Evolutionary conservation across 768 basidiomycete species (phyloP), one percentile per base, ranked within the genome.

Genomic region (Candolleomyces aberdarensis): DNA sequence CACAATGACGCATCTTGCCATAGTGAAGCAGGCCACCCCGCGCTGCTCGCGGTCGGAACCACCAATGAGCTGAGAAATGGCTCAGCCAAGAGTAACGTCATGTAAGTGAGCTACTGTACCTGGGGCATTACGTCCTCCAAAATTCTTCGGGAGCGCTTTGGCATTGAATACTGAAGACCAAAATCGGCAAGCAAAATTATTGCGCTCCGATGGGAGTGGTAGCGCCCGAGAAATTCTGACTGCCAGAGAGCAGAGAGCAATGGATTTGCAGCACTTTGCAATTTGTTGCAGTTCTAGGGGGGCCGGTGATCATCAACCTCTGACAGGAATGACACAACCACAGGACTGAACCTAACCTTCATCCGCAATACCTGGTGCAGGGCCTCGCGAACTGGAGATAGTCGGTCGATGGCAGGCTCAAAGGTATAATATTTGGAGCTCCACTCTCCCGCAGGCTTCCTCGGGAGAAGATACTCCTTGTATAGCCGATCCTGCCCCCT

Each of bases 101-200:
- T 26, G 26, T 26, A 26, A 1, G 26, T 26, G 26, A 26, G 26
- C 26, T 26, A 26, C 26, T 26, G 26, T 43, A 43, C 92, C 76
- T 94, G 92, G 20, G 92, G 92, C 79, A 94, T 82, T 50, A 93
- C 84, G 61, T 90, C 91, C 52, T 92, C 87, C 50, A 95, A 65
- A 54, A 93, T 79, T 60, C 78, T 80, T 63, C 75, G 78, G 59
- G 85, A 86, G 61, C 84, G 80, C 66, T 83, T 82, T 14, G 87
- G 82, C 82, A 93, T 85, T 15, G 86, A 88, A 68, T 90, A 88
- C 66, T 93, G 90, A 19, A 94, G 73, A 8, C 86, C 85, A 62
- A 91, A 74, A 66, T 95, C 93, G 1, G 93, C 92, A 19, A 94
- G 80, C 36, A 93, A 70, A 61, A 89, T 80, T 36, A 89, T 79